Conservation (phyloP, 345 rosid species). For the Lepidium didymum region DNA sequence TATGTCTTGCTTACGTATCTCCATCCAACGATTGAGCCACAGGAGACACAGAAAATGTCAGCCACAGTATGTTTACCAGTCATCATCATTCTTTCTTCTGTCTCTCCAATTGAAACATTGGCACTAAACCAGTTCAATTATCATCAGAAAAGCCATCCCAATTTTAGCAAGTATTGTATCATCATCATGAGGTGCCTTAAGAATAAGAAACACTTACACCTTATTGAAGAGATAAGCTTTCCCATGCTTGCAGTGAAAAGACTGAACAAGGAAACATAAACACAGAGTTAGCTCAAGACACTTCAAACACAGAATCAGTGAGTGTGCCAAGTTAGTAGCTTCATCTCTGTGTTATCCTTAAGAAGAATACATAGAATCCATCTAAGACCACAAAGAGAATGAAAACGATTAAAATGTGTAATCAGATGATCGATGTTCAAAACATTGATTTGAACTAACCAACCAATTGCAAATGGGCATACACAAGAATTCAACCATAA, state of each 20-base stretch:
- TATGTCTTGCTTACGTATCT: conserved; percentile 65
- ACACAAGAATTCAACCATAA: neutral
- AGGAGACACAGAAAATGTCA: conserved; percentile 90
- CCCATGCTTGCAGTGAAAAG: conserved; percentile 88
- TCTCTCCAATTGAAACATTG: conserved; percentile 62
- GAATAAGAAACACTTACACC: conserved; percentile 78
- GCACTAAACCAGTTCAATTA: conserved; percentile 37
- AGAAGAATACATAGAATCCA: neutral
- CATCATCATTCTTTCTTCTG: conserved; percentile 79
- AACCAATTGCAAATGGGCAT: neutral
- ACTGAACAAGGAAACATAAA: conserved; percentile 39
- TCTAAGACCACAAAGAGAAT: neutral
- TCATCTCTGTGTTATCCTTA: neutral
- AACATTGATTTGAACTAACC: neutral
- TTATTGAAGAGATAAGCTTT: conserved; percentile 93
- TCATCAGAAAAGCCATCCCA: neutral
- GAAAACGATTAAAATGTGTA: neutral
- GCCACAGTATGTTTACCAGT: conserved; percentile 87
- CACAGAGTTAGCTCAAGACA: conserved; percentile 5
- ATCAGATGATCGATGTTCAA: neutral
- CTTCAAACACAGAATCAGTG: neutral
- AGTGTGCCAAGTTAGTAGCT: neutral
- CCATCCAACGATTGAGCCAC: conserved; percentile 98
- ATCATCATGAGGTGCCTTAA: neutral
- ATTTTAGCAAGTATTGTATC: neutral